phyloP scores from a whole-genome alignment of 306 rosid genomes.

The Quercus alba region DNA sequence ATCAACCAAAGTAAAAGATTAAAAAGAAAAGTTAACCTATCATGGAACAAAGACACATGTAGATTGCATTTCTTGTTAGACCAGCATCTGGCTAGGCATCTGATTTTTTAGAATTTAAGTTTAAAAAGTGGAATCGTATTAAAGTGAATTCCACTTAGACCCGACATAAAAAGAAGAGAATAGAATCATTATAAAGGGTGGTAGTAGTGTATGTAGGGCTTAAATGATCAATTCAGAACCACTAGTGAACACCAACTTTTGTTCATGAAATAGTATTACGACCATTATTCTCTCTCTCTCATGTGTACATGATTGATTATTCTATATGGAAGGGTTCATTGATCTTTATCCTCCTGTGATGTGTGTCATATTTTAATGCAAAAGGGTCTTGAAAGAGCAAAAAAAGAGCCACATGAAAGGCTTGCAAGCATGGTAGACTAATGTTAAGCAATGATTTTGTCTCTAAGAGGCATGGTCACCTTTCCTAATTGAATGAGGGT shows the following conservation, averaged over 20 bases:
- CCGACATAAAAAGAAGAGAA: constrained; percentile 8
- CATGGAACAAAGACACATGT: background rate
- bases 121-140: constrained; percentile 12
- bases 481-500: constrained; percentile 14
- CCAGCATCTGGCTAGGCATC: background rate
- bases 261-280: background rate
- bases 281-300: background rate
- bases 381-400: constrained; percentile 20
- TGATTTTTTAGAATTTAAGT: background rate
- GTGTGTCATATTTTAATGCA: constrained; percentile 9
- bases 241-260: background rate
- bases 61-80: constrained; percentile 2
- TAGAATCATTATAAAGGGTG: constrained; percentile 23
- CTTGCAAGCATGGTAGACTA: constrained; percentile 35
- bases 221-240: constrained; percentile 9
- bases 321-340: background rate
- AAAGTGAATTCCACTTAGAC: constrained; percentile 18
- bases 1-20: background rate
- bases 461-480: constrained; percentile 38
- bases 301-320: background rate
- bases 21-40: background rate
- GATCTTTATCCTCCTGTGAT: constrained; percentile 9
- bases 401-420: constrained; percentile 19
- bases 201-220: constrained; percentile 19
- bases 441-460: constrained; percentile 49